Evolutionary conservation across 208 protist genomes (phyloP).

Genomic region (Polymyxa betae): DNA sequence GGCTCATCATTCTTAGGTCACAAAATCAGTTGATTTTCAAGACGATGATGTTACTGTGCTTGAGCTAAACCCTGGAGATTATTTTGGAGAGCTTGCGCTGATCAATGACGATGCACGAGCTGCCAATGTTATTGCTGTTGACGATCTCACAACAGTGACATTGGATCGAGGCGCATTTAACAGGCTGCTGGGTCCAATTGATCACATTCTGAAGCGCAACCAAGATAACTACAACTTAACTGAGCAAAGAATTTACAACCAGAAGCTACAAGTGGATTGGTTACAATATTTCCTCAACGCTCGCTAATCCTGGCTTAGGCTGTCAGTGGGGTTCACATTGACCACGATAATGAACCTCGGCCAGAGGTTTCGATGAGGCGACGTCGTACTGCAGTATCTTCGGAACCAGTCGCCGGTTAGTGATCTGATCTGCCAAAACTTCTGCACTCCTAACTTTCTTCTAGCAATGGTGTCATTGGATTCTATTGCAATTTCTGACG

Average conservation of each 20-base stretch:
- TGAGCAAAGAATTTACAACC: background rate
- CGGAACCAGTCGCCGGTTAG: background rate
- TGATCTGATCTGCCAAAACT: background rate
- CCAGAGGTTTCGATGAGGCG: background rate
- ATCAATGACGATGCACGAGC: slow-evolving; percentile 55
- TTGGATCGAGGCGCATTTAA: background rate
- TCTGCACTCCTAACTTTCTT: background rate
- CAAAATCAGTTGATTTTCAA: background rate
- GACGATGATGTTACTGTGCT: slow-evolving; percentile 21
- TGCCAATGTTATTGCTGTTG: slow-evolving; percentile 61
- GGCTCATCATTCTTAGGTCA: too few relatives aligned
- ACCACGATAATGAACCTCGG: too few relatives aligned
- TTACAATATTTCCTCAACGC: background rate
- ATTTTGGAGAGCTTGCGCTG: slow-evolving; percentile 68
- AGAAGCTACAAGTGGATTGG: background rate
- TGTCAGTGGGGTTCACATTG: too few relatives aligned
- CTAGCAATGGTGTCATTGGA: background rate
- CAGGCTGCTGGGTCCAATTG: slow-evolving; percentile 3
- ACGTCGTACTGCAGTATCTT: background rate
- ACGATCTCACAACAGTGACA: slow-evolving; percentile 36
- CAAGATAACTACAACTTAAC: background rate
- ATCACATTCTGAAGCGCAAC: slow-evolving; percentile 11
- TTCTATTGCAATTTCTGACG: background rate
- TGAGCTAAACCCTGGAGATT: slow-evolving; percentile 44
- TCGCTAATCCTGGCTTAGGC: too few relatives aligned